phyloP scores from a whole-genome alignment of 2,329 filamentous ascomycete species.

The Xylariaceae sp. region DNA sequence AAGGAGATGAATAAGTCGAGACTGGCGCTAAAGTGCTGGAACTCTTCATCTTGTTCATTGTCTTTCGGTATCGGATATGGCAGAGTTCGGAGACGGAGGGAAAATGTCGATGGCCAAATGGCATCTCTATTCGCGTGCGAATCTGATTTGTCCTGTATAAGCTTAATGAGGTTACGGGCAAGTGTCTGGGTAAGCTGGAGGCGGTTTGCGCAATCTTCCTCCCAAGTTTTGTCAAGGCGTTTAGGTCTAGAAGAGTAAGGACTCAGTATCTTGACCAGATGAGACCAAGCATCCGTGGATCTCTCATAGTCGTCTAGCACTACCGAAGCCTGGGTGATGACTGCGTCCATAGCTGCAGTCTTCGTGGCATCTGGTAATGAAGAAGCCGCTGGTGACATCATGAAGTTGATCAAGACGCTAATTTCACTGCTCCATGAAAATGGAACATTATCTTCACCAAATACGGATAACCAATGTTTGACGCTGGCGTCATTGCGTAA shows the following conservation, averaged over 20 bases:
- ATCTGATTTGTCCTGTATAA: slow-evolving; percentile 7
- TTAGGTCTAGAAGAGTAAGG: no score
- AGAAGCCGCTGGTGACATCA: neutral
- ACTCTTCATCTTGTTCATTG: neutral
- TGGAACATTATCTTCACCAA: neutral
- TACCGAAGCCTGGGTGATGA: slow-evolving; percentile 8
- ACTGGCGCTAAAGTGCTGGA: neutral
- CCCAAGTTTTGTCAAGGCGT: neutral
- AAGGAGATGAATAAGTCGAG: slow-evolving; percentile 1
- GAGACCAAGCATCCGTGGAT: slow-evolving; percentile 3
- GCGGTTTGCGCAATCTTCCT: slow-evolving; percentile 6
- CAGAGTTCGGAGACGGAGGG: slow-evolving; percentile 10
- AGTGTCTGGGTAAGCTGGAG: slow-evolving; percentile 1
- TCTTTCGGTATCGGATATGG: slow-evolving; percentile 7
- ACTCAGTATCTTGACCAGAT: slow-evolving; percentile 5
- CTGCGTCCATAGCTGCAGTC: neutral
- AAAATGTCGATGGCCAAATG: slow-evolving; percentile 10
- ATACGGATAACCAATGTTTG: slow-evolving; percentile 11
- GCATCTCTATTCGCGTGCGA: neutral
- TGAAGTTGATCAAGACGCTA: slow-evolving; percentile 1
- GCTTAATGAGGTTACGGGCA: slow-evolving; percentile 2
- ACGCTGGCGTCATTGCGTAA: slow-evolving; percentile 12
- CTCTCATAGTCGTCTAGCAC: slow-evolving; percentile 13
- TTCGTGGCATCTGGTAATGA: no score
- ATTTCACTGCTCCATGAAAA: slow-evolving; percentile 1